phyloP scores from a whole-genome alignment of 2,329 filamentous ascomycete species.

The Botrytis aclada region DNA sequence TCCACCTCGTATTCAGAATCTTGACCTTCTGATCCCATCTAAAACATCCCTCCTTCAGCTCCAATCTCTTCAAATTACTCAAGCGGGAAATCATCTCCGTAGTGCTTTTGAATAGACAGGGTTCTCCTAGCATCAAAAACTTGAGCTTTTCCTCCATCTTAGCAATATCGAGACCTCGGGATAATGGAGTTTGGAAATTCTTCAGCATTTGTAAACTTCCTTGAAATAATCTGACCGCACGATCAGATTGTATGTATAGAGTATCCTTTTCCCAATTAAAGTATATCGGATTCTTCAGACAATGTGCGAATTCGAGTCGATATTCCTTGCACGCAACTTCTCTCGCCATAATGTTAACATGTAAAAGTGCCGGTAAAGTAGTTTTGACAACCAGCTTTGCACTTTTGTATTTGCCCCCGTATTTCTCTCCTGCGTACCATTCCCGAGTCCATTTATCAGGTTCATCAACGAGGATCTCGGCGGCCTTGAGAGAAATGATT shows the following conservation, averaged over 20 bases:
- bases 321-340: not conserved
- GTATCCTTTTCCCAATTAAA: slow-evolving; percentile 5
- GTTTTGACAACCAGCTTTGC: not conserved
- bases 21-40: not conserved
- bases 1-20: slow-evolving; percentile 7
- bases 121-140: slow-evolving; percentile 9
- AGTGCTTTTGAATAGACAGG: slow-evolving; percentile 6
- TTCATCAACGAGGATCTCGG: not conserved
- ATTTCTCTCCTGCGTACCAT: not conserved
- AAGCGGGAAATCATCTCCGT: slow-evolving; percentile 5
- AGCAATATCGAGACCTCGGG: not conserved
- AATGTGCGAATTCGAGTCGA: not conserved
- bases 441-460: slow-evolving; percentile 1
- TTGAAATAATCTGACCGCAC: not conserved
- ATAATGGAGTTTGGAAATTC: not conserved
- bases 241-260: slow-evolving; percentile 11
- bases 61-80: not conserved
- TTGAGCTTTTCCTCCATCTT: slow-evolving; percentile 9
- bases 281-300: not conserved
- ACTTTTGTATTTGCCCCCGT: slow-evolving; percentile 5
- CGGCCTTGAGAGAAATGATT: not conserved
- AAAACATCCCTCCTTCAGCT: slow-evolving; percentile 9
- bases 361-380: not conserved
- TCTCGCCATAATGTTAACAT: not conserved
- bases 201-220: not conserved